Conservation (phyloP, 2,329 filamentous ascomycete genomes). For the Phoma sp. region DNA sequence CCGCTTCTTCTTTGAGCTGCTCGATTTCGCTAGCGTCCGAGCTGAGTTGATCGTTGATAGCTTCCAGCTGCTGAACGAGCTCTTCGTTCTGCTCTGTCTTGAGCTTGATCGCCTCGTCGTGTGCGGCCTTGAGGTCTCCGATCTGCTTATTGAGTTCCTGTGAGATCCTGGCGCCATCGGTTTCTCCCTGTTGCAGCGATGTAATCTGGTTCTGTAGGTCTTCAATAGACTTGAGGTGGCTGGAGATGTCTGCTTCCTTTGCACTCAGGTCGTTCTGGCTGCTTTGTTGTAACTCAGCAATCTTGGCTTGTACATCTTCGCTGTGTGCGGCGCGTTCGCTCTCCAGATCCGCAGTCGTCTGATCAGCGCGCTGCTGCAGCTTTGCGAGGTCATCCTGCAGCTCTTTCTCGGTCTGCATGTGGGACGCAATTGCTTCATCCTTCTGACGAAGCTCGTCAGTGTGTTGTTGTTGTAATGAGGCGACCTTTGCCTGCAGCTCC, state of each 20-base stretch:
- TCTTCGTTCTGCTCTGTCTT: slow-evolving; percentile 43
- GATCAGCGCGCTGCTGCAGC: slow-evolving; percentile 40
- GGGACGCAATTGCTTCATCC: slow-evolving; percentile 39
- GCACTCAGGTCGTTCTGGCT: slow-evolving; percentile 29
- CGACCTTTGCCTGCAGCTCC: slow-evolving; percentile 42
- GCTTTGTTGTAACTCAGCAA: slow-evolving; percentile 37
- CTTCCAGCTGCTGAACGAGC: slow-evolving; percentile 41
- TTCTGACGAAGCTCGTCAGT: slow-evolving; percentile 40
- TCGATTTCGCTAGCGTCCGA: slow-evolving; percentile 37
- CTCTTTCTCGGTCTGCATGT: slow-evolving; percentile 32
- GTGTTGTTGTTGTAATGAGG: slow-evolving; percentile 40
- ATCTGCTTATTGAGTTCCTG: slow-evolving; percentile 43
- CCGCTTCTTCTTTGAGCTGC: slow-evolving; percentile 36
- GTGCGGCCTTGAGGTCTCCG: slow-evolving; percentile 36
- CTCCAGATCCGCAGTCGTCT: slow-evolving; percentile 36
- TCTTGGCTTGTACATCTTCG: slow-evolving; percentile 33
- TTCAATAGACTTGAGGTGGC: slow-evolving; percentile 42
- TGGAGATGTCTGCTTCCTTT: slow-evolving; percentile 39
- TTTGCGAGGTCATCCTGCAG: slow-evolving; percentile 34
- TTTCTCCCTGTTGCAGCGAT: slow-evolving; percentile 42
- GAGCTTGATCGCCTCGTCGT: slow-evolving; percentile 38
- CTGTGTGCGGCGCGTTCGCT: slow-evolving; percentile 37
- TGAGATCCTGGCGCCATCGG: slow-evolving; percentile 39
- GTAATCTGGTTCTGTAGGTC: slow-evolving; percentile 43
- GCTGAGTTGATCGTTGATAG: slow-evolving; percentile 44